Evolutionary conservation across 257 asterid genomes (phyloP), one percentile per base, ranked within the genome.

Genomic region (Salvia splendens): DNA sequence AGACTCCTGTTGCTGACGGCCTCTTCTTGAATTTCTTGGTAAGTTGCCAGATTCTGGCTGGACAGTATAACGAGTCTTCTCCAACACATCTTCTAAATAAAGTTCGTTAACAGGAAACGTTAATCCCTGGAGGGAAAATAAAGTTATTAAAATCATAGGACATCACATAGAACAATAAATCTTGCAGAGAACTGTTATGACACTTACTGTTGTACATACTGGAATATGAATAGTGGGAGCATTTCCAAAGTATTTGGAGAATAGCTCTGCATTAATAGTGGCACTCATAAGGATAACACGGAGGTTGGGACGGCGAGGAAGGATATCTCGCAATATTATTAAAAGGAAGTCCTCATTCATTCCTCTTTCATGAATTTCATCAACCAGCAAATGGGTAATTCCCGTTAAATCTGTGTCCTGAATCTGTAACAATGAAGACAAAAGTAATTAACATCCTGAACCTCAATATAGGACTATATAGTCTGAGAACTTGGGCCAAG

Each of bases 341-440:
- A 90, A 81, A 73, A 93, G 77, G 75, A 93, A 93, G 79, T 93
- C 99, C 79, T 93, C 99, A 74, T 93, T 91, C 89, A 90, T 83
- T 79, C 97, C 99, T 80, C 99, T 82, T 80, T 93, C 97, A 73
- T 93, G 99, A 80, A 93, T 93, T 83, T 93, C 99, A 82, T 93
- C 99, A 63, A 93, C 90, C 74, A 93, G 78, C 77, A 93, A 80
- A 86, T 93, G 95, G 79, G 88, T 88, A 69, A 90, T 79, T 69
- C 97, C 99, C 20, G 78, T 84, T 68, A 93, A 79, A 76, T 75
- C 63, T 51, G 99, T 92, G 68, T 90, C 95, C 82, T 77, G 88
- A 50, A 80, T 88, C 99, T 93, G 89, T 67, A 73, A 6, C 33
- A 24, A 14, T 58, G 54, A 69, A 61, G 50, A 47, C 53, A 36